Conservation (phyloP, 495 filamentous ascomycete species). For the Letharia lupina region DNA sequence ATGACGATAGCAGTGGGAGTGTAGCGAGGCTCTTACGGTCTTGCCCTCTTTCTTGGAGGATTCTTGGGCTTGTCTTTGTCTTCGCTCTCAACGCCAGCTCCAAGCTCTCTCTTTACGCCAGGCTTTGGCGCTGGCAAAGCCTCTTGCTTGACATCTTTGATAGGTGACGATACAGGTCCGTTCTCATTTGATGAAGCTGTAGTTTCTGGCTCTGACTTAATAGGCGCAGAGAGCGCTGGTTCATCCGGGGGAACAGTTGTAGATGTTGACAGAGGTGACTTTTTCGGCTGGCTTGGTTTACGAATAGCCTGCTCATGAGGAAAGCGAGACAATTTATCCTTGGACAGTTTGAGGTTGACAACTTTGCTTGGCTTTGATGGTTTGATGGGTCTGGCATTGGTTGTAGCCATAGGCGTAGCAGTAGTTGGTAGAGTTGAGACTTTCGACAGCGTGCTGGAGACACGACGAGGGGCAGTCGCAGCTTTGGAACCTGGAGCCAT, state of each 20-base stretch:
- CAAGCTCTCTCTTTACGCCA: slow-evolving; percentile 51
- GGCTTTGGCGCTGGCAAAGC: slow-evolving; percentile 48
- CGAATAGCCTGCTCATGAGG: slow-evolving; percentile 23
- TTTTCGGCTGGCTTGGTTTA: slow-evolving; percentile 28
- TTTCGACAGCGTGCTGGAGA: slow-evolving; percentile 24
- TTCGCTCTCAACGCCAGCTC: slow-evolving; percentile 47
- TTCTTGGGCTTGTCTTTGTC: slow-evolving; percentile 74
- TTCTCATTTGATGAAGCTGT: slow-evolving; percentile 48
- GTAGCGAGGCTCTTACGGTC: slow-evolving; percentile 61
- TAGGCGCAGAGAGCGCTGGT: slow-evolving; percentile 39
- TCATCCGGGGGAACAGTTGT: slow-evolving; percentile 36
- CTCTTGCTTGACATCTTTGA: slow-evolving; percentile 52
- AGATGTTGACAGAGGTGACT: slow-evolving; percentile 32
- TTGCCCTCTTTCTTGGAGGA: slow-evolving; percentile 89
- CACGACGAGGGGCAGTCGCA: slow-evolving; percentile 15
- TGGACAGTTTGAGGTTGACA: slow-evolving; percentile 47
- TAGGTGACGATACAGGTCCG: slow-evolving; percentile 34
- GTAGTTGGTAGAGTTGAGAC: slow-evolving; percentile 24
- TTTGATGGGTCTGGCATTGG: slow-evolving; percentile 26
- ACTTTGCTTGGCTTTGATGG: slow-evolving; percentile 40
- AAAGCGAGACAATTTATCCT: slow-evolving; percentile 42
- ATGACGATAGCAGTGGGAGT: slow-evolving; percentile 4
- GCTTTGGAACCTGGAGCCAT: slow-evolving; percentile 22
- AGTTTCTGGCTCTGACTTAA: slow-evolving; percentile 40
- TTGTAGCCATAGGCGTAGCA: slow-evolving; percentile 29